A percentile compares a stretch with the other conserved stretches of the same genome.
Conservation (phyloP, 2,329 filamentous ascomycete genomes). For the Botryotinia convoluta region DNA sequence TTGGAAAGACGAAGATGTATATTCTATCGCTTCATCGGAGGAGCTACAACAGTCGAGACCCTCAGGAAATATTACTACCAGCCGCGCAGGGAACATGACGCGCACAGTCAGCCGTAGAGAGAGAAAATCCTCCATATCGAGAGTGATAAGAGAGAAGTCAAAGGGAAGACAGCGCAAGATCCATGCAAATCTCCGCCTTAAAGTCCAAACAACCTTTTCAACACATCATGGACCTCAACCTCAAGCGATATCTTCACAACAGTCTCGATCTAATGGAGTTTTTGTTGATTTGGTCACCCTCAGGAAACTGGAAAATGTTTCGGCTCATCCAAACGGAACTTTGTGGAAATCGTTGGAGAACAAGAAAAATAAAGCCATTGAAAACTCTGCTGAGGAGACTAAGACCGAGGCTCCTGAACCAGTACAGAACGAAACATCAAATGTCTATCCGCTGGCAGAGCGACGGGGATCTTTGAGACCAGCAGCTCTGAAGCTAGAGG, state of each 20-base stretch:
- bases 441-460: constrained; percentile 11
- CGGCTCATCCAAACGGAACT: constrained; percentile 24
- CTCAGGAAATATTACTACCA: constrained; percentile 19
- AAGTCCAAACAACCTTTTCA: constrained; percentile 67
- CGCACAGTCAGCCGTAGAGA: constrained; percentile 28
- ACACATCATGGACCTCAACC: constrained; percentile 45
- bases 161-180: constrained; percentile 59
- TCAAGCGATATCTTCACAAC: constrained; percentile 40
- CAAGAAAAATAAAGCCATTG: constrained; percentile 24
- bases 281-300: constrained; percentile 57
- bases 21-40: constrained; percentile 11
- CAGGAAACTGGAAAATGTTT: constrained; percentile 51
- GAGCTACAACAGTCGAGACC: constrained; percentile 25
- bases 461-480: constrained; percentile 14
- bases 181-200: constrained; percentile 62
- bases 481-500: constrained; percentile 24
- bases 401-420: background rate
- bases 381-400: constrained; percentile 17
- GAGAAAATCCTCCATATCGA: constrained; percentile 38
- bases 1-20: constrained; percentile 35
- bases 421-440: background rate
- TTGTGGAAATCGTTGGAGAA: constrained; percentile 37
- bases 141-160: constrained; percentile 49
- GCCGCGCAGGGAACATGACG: constrained; percentile 21
- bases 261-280: constrained; percentile 25